Percentiles rank a stretch among this genome's conserved stretches.
These are phyloP conservation scores for Neurospora hispaniola DNA, from an alignment of 495 filamentous ascomycete genomes.

Conservation along the genomic window DNA sequence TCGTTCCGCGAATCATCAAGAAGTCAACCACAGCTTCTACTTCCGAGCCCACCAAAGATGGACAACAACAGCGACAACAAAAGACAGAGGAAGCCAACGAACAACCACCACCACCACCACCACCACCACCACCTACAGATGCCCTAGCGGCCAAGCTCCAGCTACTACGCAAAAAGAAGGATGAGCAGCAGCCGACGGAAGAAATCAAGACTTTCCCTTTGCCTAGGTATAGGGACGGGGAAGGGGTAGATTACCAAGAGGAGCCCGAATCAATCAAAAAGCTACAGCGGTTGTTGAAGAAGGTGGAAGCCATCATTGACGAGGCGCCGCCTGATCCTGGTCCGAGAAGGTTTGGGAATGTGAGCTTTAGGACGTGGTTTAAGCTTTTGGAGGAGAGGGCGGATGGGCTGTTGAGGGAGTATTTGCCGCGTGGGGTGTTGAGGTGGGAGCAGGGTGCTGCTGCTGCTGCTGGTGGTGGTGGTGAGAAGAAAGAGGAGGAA, in stretches of 20 bases:
- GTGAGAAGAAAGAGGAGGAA: neutral
- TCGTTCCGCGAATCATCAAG: conserved; percentile 54
- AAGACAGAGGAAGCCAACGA: neutral
- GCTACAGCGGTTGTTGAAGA: conserved; percentile 51
- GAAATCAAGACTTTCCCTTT: conserved; percentile 39
- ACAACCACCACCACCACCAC: neutral
- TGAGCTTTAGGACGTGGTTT: conserved; percentile 78
- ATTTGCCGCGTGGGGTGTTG: conserved; percentile 45
- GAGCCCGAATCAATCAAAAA: conserved; percentile 42
- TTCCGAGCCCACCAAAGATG: neutral
- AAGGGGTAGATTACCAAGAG: conserved; percentile 17
- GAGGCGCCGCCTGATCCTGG: conserved; percentile 76
- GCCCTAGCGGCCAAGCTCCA: neutral
- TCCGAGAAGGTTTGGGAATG: conserved; percentile 83
- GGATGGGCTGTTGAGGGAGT: conserved; percentile 47
- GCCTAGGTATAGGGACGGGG: conserved; percentile 17
- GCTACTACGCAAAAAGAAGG: neutral
- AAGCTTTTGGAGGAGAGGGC: conserved; percentile 50
- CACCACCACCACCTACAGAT: neutral
- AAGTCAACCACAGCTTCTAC: neutral
- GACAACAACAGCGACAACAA: neutral
- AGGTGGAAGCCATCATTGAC: conserved; percentile 54
- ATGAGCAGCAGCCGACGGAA: conserved; percentile 3
- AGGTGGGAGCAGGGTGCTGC: conserved; percentile 16
- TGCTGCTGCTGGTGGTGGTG: too few species aligned